These are phyloP conservation scores for Flueggea neowawraea DNA, from an alignment of 441 rosid genomes.

Conservation along the genomic window DNA sequence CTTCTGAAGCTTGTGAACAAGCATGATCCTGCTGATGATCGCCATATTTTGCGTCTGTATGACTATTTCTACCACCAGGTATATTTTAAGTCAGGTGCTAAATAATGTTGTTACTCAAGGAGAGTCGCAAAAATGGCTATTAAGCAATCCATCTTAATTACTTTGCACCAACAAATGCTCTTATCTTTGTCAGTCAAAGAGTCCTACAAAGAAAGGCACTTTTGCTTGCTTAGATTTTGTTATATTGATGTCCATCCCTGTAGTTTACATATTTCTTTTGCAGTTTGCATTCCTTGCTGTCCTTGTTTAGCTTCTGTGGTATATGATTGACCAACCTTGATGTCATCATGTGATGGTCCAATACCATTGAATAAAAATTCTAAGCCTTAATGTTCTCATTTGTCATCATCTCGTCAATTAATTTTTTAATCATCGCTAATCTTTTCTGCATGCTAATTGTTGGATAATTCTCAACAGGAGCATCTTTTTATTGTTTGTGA, in stretches of 20 bases:
- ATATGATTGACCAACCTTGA: too few species aligned
- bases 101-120: background rate
- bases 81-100: background rate
- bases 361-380: too few species aligned
- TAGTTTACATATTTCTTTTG: too few species aligned
- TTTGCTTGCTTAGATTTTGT: too few species aligned
- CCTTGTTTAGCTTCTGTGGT: too few species aligned
- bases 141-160: background rate
- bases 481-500: conserved; percentile 97
- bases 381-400: background rate
- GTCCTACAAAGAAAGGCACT: too few species aligned
- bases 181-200: too few species aligned
- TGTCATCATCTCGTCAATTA: background rate
- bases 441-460: conserved; percentile 2
- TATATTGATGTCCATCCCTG: too few species aligned
- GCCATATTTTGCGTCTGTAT: conserved; percentile 77
- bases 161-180: too few species aligned
- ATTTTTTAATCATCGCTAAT: conserved; percentile 1
- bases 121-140: background rate
- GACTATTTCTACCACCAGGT: conserved; percentile 98
- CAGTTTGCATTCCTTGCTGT: too few species aligned
- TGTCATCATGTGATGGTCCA: too few species aligned
- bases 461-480: conserved; percentile 43
- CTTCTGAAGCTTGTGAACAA: conserved; percentile 87
- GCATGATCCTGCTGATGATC: conserved; percentile 79